Base-by-base conservation (phyloP, 805 yeast species). In the Candida succiphila region DNA sequence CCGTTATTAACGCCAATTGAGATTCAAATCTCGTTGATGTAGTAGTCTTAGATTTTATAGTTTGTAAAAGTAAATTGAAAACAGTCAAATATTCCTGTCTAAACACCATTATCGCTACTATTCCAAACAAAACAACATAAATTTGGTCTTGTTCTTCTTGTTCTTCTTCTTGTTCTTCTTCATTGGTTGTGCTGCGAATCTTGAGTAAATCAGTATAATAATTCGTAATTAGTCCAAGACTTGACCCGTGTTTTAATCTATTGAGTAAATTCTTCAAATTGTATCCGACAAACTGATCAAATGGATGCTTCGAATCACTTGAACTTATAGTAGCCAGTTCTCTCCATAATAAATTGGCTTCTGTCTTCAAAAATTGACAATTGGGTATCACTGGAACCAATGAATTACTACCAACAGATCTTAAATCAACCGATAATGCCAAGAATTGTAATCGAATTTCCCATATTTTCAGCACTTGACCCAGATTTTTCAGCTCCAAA, bases 401-500 rank as follows among this genome's bases (percentile, higher is more conserved):
- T 35, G 42, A 48, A 22, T 38, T 28, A 12, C 41, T 37, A 22
- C 28, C 30, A 3, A 42, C 35, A 14, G 32, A 33, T 25, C 31
- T 38, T 22, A 36, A 21, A 22, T 32, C 39, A 8, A 41, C 38
- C 7, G 10, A 21, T 15, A 53, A 33, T 16, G 42, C 33, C 4
- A 29, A 14, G n/a, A 16, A 16, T 25, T 46, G 39, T 10, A 56
- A 28, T 16, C 61, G 27, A 7, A 51, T 37, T 31, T 54, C 74
- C 51, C 69, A 69, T 34, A 67, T 60, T 44, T 65, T 58, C 45
- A 61, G 68, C 27, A 65, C 58, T 33, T 63, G 72, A 3, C 30
- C 29, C 13, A 50, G 23, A 2, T 40, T 31, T 2, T 48, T 30
- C 10, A 35, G 23, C 1, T 43, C 29, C 15, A 47, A 30, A 19